Conservation (phyloP, 2,329 filamentous ascomycete species). For the Calonectria ilicicola region DNA sequence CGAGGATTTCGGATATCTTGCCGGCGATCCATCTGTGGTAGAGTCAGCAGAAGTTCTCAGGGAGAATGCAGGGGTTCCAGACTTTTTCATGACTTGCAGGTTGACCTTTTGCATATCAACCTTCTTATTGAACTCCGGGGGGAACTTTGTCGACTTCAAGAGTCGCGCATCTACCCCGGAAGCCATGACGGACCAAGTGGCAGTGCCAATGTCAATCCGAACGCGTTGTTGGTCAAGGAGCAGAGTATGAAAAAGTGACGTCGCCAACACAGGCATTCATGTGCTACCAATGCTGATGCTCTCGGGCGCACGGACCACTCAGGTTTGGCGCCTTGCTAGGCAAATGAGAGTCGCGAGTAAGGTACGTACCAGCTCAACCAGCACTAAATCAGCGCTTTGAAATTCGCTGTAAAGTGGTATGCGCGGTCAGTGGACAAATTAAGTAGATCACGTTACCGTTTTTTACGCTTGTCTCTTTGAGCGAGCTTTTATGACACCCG, state of each 20-base stretch:
- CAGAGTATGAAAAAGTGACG: constrained; percentile 46
- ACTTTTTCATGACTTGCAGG: constrained; percentile 98
- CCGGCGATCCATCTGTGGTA: constrained; percentile 86
- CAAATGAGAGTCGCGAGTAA: neutral
- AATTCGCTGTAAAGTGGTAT: neutral
- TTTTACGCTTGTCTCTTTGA: neutral
- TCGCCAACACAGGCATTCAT: constrained; percentile 32
- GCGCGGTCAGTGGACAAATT: neutral
- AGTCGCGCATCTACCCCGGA: constrained; percentile 90
- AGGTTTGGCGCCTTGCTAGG: neutral
- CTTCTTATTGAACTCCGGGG: constrained; percentile 91
- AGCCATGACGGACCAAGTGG: constrained; percentile 69
- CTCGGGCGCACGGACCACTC: constrained; percentile 20
- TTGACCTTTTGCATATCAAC: constrained; percentile 99
- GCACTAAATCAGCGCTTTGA: neutral
- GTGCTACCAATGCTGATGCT: constrained; percentile 10
- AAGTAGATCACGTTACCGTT: neutral
- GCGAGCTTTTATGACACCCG: neutral
- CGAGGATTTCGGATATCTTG: constrained; percentile 87
- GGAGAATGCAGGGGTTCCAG: constrained; percentile 45
- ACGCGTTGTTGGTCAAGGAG: constrained; percentile 39
- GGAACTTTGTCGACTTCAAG: constrained; percentile 92
- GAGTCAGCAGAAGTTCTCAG: constrained; percentile 27
- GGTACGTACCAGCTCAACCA: neutral
- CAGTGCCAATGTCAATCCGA: constrained; percentile 29